phyloP scores from a whole-genome alignment of 441 rosid genomes.

The Croton setiger region DNA sequence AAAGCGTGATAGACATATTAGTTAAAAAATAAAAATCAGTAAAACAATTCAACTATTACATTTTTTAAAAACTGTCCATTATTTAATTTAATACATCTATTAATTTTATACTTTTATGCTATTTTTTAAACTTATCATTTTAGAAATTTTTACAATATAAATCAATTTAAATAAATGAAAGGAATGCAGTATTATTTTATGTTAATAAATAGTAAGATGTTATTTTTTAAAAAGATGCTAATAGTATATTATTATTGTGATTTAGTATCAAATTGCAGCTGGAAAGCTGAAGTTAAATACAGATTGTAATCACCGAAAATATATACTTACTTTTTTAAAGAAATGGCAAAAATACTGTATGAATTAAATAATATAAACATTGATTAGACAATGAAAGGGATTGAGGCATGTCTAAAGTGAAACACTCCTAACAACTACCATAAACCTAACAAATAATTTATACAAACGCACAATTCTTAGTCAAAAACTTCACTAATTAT shows the following conservation, averaged over 20 bases:
- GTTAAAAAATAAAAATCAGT: too few relatives aligned
- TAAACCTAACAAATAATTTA: conserved; percentile 14
- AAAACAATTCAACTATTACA: too few relatives aligned
- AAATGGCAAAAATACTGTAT: conserved; percentile 9
- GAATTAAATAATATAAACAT: conserved; percentile 8
- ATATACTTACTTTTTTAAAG: not conserved
- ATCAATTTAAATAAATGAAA: too few relatives aligned
- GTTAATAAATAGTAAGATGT: too few relatives aligned
- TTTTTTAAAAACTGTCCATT: too few relatives aligned
- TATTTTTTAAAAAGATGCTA: too few relatives aligned
- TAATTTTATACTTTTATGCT: too few relatives aligned
- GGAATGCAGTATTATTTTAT: too few relatives aligned
- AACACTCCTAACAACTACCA: conserved; percentile 20
- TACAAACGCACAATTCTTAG: conserved; percentile 31
- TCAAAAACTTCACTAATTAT: conserved; percentile 37
- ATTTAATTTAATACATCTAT: too few relatives aligned
- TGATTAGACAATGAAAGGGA: conserved; percentile 34
- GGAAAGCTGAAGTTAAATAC: not conserved
- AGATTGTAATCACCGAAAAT: conserved; percentile 20
- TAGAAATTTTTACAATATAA: too few relatives aligned
- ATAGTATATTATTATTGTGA: not conserved
- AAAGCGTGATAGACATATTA: too few relatives aligned
- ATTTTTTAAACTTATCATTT: too few relatives aligned
- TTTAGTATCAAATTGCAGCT: not conserved
- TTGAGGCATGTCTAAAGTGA: conserved; percentile 19